Evolutionary conservation across 257 asterid genomes (phyloP).

Genomic region (Capsicum rhomboideum): DNA sequence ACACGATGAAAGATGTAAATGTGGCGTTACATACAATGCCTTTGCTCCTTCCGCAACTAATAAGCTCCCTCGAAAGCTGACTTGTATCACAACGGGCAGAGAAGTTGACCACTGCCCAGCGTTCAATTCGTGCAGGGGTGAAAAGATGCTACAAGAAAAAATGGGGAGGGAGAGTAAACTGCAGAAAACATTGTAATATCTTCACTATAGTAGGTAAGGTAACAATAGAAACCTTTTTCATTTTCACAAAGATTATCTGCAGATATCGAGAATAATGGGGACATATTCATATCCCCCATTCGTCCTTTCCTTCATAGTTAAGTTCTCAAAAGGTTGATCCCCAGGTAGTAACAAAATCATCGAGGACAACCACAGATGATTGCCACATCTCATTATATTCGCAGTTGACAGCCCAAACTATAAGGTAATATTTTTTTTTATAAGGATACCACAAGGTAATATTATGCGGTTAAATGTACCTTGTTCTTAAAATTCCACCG

Average conservation of each 20-base stretch:
- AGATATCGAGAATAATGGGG: neutral
- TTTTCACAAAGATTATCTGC: neutral
- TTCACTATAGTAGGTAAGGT: neutral
- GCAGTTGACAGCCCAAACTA: neutral
- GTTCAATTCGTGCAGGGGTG: constrained; percentile 43
- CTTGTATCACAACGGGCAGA: constrained; percentile 71
- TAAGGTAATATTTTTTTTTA: neutral
- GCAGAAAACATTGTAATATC: neutral
- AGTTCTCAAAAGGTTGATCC: neutral
- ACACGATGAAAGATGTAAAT: neutral
- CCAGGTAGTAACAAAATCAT: neutral
- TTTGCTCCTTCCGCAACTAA: constrained; percentile 69
- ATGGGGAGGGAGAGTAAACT: neutral
- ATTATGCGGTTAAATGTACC: constrained; percentile 28
- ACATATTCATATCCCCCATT: neutral
- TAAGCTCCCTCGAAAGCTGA: constrained; percentile 76
- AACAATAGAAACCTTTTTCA: neutral
- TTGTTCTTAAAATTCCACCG: constrained; percentile 89
- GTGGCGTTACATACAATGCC: constrained; percentile 66
- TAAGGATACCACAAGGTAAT: neutral
- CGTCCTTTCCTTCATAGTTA: neutral
- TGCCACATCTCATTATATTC: neutral
- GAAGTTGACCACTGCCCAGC: constrained; percentile 91
- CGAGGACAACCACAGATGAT: neutral
- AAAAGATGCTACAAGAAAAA: constrained; percentile 49